These are phyloP conservation scores for Dothistroma pini DNA, from an alignment of 2,329 filamentous ascomycete genomes.

Conservation along the genomic window DNA sequence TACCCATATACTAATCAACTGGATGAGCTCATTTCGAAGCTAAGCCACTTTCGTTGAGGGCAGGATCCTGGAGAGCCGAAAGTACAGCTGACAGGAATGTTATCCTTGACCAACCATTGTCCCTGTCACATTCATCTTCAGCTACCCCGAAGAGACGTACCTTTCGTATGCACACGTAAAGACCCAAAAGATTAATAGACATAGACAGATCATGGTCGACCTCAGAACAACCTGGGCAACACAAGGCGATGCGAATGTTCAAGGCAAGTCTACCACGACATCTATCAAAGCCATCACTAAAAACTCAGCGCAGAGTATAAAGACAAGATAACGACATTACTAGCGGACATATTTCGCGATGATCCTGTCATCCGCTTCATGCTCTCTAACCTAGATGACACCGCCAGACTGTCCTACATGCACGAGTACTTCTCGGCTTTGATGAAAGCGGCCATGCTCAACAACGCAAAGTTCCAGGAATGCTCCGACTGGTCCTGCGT, in stretches of 20 bases:
- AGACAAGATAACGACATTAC: constrained; percentile 1
- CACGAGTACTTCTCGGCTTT: constrained; percentile 22
- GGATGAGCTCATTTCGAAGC: not conserved
- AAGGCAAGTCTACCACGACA: not conserved
- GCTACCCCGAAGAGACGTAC: not conserved
- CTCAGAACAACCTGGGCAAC: not conserved
- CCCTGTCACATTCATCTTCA: not conserved
- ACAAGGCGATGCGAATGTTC: not conserved
- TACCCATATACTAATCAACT: too few relatives aligned
- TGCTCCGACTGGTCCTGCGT: constrained; percentile 21
- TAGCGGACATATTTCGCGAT: constrained; percentile 18
- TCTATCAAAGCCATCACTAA: not conserved
- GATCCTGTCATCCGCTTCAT: constrained; percentile 28
- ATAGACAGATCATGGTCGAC: not conserved
- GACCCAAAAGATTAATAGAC: not conserved
- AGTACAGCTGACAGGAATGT: not conserved
- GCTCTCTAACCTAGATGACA: constrained; percentile 13
- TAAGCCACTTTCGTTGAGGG: not conserved
- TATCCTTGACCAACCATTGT: not conserved
- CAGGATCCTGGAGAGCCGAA: not conserved
- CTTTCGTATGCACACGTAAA: not conserved
- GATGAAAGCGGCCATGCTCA: constrained; percentile 24
- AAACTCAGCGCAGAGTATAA: constrained; percentile 6
- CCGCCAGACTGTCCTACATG: constrained; percentile 18
- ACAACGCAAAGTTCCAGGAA: constrained; percentile 24